A percentile compares a stretch with the other conserved stretches of the same genome.
These are phyloP conservation scores for Alternaria infectoria DNA, from an alignment of 2,329 filamentous ascomycete genomes.

Conservation along the genomic window DNA sequence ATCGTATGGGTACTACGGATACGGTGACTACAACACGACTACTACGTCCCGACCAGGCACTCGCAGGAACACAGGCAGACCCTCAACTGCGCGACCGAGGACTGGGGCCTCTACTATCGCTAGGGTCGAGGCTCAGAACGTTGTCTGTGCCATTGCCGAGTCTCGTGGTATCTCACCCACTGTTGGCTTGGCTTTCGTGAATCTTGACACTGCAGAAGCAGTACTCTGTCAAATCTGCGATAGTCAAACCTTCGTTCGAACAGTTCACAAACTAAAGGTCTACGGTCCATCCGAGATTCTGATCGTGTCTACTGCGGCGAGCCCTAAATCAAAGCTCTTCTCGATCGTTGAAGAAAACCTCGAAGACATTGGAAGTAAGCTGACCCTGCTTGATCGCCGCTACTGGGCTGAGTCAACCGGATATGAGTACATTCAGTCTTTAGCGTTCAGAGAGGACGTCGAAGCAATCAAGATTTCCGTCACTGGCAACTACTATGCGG, in stretches of 20 bases:
- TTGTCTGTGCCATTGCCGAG: conserved; percentile 88
- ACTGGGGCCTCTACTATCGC: conserved; percentile 65
- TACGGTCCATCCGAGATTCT: conserved; percentile 81
- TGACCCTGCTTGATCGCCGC: conserved; percentile 73
- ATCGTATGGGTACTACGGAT: conserved; percentile 44
- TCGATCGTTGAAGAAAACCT: conserved; percentile 76
- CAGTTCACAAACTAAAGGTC: conserved; percentile 83
- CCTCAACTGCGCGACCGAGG: conserved; percentile 57
- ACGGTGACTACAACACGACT: conserved; percentile 46
- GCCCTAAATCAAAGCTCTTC: conserved; percentile 74
- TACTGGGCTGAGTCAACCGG: conserved; percentile 84
- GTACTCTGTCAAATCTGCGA: conserved; percentile 91
- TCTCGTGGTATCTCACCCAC: conserved; percentile 85
- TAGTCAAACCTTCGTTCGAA: conserved; percentile 88
- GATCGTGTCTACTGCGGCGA: conserved; percentile 74
- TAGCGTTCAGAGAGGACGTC: conserved; percentile 82
- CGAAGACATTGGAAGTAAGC: conserved; percentile 60
- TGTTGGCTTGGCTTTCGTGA: conserved; percentile 85
- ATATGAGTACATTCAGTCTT: conserved; percentile 75
- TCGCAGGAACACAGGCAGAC: conserved; percentile 42
- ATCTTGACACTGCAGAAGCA: conserved; percentile 82
- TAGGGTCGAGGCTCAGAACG: conserved; percentile 66
- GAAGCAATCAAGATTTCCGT: conserved; percentile 81
- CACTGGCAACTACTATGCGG: conserved; percentile 83
- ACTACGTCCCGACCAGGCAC: conserved; percentile 45